A percentile compares a stretch with the other conserved stretches of the same genome.
Evolutionary conservation across 768 basidiomycete genomes (phyloP).

Genomic region (Tricholoma furcatifolium): DNA sequence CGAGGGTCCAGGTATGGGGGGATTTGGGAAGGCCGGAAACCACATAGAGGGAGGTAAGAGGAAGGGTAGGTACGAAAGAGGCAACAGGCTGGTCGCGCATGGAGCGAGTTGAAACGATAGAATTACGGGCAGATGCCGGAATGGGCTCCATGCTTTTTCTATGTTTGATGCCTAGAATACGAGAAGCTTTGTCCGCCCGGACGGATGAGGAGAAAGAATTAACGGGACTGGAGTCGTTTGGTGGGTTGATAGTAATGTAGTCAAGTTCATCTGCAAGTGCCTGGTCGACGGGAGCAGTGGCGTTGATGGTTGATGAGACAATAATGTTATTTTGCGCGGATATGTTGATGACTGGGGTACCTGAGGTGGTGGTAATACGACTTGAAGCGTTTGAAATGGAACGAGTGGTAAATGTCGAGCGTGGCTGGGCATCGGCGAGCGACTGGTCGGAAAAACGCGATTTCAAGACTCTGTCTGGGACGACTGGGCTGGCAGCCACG

Average conservation of each 20-base stretch:
- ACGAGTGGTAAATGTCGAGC: slow-evolving; percentile 18
- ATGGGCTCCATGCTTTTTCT: slow-evolving; percentile 83
- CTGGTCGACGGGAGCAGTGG: slow-evolving; percentile 31
- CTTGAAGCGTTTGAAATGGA: slow-evolving; percentile 20
- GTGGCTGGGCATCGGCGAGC: slow-evolving; percentile 30
- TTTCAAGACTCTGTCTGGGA: slow-evolving; percentile 44
- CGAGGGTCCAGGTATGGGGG: slow-evolving; percentile 87
- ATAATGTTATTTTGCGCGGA: slow-evolving; percentile 34
- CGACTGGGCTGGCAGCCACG: slow-evolving; percentile 34
- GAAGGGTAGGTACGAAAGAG: slow-evolving; percentile 68
- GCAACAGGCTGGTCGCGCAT: slow-evolving; percentile 55
- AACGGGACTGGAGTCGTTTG: slow-evolving; percentile 30
- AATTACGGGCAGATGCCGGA: slow-evolving; percentile 72
- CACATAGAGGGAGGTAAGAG: slow-evolving; percentile 82
- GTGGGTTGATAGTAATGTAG: slow-evolving; percentile 55
- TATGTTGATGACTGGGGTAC: slow-evolving; percentile 55
- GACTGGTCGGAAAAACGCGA: slow-evolving; percentile 52
- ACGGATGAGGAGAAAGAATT: slow-evolving; percentile 32
- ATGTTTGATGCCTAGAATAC: slow-evolving; percentile 74
- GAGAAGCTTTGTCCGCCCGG: slow-evolving; percentile 72
- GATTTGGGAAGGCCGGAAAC: slow-evolving; percentile 88
- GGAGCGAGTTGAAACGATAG: slow-evolving; percentile 76
- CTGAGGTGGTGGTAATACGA: slow-evolving; percentile 29
- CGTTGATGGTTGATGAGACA: slow-evolving; percentile 22
- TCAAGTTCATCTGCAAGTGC: slow-evolving; percentile 72